These are phyloP conservation scores for Penicillium hordei DNA, from an alignment of 2,329 filamentous ascomycete species.

Conservation along the genomic window DNA sequence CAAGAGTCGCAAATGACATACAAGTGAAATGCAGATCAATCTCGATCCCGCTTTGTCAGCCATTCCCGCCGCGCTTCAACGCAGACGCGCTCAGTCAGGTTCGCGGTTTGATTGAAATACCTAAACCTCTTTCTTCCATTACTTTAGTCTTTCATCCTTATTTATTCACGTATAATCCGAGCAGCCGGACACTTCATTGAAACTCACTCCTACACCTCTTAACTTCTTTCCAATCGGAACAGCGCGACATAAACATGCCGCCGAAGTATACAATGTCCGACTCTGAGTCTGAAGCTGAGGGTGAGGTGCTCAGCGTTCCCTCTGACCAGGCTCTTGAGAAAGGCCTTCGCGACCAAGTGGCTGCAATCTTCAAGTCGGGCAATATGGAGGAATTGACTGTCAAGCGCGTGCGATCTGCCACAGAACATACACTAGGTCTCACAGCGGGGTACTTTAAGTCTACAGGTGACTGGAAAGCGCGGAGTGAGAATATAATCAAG, in stretches of 20 bases:
- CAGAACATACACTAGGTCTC: conserved; percentile 54
- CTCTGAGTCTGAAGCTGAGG: conserved; percentile 28
- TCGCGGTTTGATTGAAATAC: neutral
- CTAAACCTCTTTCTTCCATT: neutral
- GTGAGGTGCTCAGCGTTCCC: conserved; percentile 18
- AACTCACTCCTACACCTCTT: neutral
- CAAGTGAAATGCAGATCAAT: conserved; percentile 1
- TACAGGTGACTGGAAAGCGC: conserved; percentile 54
- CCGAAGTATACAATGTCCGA: conserved; percentile 35
- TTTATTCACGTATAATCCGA: neutral
- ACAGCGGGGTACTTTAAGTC: conserved; percentile 57
- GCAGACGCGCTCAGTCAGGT: neutral
- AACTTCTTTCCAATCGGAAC: neutral
- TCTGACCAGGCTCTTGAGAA: conserved; percentile 40
- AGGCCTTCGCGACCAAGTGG: conserved; percentile 41
- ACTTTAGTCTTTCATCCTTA: neutral
- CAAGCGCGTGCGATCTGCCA: conserved; percentile 55
- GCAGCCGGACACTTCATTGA: neutral
- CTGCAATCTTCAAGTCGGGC: conserved; percentile 36
- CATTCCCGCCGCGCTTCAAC: neutral
- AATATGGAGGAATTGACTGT: conserved; percentile 57
- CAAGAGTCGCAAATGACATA: neutral
- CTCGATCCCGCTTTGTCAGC: conserved; percentile 19
- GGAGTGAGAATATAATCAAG: conserved; percentile 55
- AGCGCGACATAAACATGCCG: conserved; percentile 25